Base-by-base conservation (phyloP, 2,329 filamentous ascomycete genomes). In the Scleromitrula shiraiana region DNA sequence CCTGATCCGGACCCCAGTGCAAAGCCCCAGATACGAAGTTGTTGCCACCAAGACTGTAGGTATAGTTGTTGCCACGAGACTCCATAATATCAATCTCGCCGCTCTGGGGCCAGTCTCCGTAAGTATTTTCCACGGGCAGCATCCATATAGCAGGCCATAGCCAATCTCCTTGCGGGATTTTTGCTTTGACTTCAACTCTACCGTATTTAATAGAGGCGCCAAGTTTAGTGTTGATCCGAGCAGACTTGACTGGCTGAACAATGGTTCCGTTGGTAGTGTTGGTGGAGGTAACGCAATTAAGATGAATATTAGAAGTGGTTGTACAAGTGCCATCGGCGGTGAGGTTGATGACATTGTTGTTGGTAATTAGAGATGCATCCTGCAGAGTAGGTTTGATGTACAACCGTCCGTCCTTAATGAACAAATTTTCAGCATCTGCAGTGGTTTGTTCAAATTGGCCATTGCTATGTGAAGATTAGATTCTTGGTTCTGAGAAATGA, bases 121-220 rank as follows among this genome's bases (percentile, higher is more conserved):
- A 94, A 0, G 71, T 80, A 48, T 81, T 73, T 37, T 83, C 72
- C 41, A 78, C 79, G 1, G 88, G 88, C 71, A 93, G 72, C 85
- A 94, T 87, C 85, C 85, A 90, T 60, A 94, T 91, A n/a, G 86
- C 85, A 2, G 88, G 88, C 88, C 88, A 93, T 10, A 94, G 75
- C 88, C 88, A 93, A 68, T 93, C 86, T 45, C 88, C 88, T 41
- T 71, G 65, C 3, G 88, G 86, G 20, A 93, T 69, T 66, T 83
- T 83, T 22, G 88, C 88, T 2, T 75, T 80, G 5, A 94, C 86
- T 64, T 94, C 85, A 42, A 94, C 76, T 37, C 85, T 83, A 38
- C 88, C 88, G 62, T 86, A 94, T 66, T 81, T 87, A 71, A 94
- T 86, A 14, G 69, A 75, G 5, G 80, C 80, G n/a, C 82, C 78